Evolutionary conservation across 495 filamentous ascomycete genomes (phyloP), one percentile per base, ranked within the genome.

Genomic region (Darksidea phi): DNA sequence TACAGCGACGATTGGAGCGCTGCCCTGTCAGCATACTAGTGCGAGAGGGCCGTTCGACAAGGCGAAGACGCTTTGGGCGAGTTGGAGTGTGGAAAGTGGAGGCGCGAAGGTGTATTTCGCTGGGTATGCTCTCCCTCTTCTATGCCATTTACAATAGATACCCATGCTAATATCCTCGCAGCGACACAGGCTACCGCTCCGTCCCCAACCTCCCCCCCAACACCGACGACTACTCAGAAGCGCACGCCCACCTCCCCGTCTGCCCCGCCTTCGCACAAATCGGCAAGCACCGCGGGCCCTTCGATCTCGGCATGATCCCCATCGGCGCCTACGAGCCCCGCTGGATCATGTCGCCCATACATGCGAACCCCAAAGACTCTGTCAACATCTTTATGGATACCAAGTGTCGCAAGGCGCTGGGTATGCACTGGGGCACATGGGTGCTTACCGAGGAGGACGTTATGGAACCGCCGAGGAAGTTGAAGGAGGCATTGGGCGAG

Each of bases 401-500:
- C 17, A 82, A 83, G 61, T 98, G 94, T 76, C 80, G 85, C 70
- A 79, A 76, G 46, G 93, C 92, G 17, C 81, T 97, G 77, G 93
- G 81, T 13, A 96, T 97, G 61, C 93, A 97, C 69, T 97, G 93
- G 93, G 92, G 84, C 23, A 78, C 91, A 0, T 97, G 92, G 91
- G 86, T 90, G 7, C 72, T 97, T 61, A 96, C 93, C 0, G 81
- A 84, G 59, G 93, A 97, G 73, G 87, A 90, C 66, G 85, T 94
- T 12, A 74, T 92, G 48, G 90, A 96, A 75, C 93, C 93, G 18
- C 91, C 92, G 4, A 73, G 73, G 74, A 74, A 89, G 72, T 74
- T 97, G 59, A 87, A 80, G 70, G 75, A 87, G 67, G 92, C 94
- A n/a, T 70, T 97, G 68, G 83, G 76, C 69, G 79, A 75, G 61